These are phyloP conservation scores for Candolleomyces eurysporus DNA, from an alignment of 768 basidiomycete species.

Conservation along the genomic window DNA sequence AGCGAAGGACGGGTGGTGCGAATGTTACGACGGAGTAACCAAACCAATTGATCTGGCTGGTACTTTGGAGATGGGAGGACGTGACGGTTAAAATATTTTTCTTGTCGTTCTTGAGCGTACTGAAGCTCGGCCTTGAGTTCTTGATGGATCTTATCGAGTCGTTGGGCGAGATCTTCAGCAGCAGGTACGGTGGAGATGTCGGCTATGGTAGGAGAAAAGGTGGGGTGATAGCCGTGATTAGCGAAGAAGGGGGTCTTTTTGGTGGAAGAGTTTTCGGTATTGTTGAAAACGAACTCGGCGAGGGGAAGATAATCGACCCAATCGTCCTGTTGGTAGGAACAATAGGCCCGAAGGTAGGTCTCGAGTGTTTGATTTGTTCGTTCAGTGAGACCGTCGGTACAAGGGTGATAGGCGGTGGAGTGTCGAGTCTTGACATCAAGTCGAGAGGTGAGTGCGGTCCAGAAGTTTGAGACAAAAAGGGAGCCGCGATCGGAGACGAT, in stretches of 20 bases:
- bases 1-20: constrained; percentile 36
- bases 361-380: no score
- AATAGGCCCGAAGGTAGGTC: no score
- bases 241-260: constrained; percentile 35
- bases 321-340: constrained; percentile 39
- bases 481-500: no score
- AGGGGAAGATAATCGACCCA: constrained; percentile 39
- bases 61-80: constrained; percentile 24
- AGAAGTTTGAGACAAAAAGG: no score
- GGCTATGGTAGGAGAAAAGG: constrained; percentile 26
- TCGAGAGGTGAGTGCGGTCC: no score
- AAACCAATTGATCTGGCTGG: constrained; percentile 33
- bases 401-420: no score
- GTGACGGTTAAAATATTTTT: constrained; percentile 25
- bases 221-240: constrained; percentile 30
- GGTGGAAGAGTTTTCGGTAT: constrained; percentile 29
- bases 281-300: constrained; percentile 43
- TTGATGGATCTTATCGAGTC: constrained; percentile 28
- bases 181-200: constrained; percentile 27
- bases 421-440: no score
- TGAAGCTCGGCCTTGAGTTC: constrained; percentile 31
- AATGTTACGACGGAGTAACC: constrained; percentile 37
- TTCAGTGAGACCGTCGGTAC: no score
- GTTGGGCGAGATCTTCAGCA: constrained; percentile 24
- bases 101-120: constrained; percentile 25